Conservation (phyloP, 441 rosid species). For the Pelargonium myrrhifolium region DNA sequence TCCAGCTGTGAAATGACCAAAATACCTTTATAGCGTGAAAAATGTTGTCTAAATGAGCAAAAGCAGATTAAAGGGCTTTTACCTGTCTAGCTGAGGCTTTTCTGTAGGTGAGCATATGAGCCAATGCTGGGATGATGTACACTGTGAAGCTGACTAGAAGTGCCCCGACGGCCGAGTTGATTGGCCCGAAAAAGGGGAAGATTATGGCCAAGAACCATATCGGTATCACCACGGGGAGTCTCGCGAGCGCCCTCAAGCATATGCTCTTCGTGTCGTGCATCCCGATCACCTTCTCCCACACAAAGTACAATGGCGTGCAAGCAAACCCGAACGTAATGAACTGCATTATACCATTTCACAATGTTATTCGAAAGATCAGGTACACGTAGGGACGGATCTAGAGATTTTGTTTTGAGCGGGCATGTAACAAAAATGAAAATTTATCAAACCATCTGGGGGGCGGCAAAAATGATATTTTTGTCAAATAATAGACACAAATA, state of each 20-base stretch:
- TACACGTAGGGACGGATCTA: too few species aligned
- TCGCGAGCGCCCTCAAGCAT: background rate
- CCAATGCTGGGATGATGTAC: background rate
- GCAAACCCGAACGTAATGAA: background rate
- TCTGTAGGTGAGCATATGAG: conserved; percentile 2
- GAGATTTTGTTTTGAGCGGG: too few species aligned
- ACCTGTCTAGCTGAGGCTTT: background rate
- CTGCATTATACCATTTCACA: background rate
- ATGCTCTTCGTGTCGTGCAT: conserved; percentile 1
- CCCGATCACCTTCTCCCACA: background rate
- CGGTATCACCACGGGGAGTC: background rate
- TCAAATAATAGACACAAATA: too few species aligned
- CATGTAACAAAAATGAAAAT: too few species aligned
- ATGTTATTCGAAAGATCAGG: too few species aligned
- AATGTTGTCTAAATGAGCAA: background rate
- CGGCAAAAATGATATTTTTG: too few species aligned
- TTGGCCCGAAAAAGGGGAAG: background rate
- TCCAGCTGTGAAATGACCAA: conserved; percentile 10
- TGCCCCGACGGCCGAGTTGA: background rate
- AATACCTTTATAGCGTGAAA: conserved; percentile 6
- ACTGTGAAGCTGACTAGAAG: background rate
- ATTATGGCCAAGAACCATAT: conserved; percentile 1
- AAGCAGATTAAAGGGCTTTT: background rate
- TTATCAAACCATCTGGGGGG: too few species aligned
- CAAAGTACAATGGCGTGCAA: background rate